Percentiles rank a stretch among this genome's conserved stretches.
Conservation (phyloP, 805 yeast genomes). For the Wickerhamomyces subpelliculosus region DNA sequence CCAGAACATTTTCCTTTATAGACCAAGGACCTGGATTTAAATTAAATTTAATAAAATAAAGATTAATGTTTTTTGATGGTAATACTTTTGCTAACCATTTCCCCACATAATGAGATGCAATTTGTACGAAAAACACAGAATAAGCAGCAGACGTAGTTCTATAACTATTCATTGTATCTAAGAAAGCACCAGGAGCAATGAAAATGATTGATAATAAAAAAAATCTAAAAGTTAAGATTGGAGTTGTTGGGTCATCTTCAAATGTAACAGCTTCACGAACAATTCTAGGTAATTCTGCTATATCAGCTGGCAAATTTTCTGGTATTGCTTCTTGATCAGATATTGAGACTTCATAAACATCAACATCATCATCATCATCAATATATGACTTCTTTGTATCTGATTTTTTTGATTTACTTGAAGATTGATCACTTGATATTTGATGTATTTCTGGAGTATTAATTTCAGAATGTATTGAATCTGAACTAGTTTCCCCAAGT, state of each 20-base stretch:
- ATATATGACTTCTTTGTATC: too few relatives aligned
- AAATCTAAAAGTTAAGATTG: slow-evolving; percentile 22
- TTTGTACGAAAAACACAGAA: slow-evolving; percentile 45
- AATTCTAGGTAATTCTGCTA: slow-evolving; percentile 17
- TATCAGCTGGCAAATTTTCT: slow-evolving; percentile 7
- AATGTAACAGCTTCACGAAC: slow-evolving; percentile 25
- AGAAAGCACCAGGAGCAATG: slow-evolving; percentile 20
- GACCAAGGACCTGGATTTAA: slow-evolving; percentile 53
- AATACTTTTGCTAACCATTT: slow-evolving; percentile 35
- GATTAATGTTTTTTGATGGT: slow-evolving; percentile 26
- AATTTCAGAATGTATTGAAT: too few relatives aligned
- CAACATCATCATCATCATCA: too few relatives aligned
- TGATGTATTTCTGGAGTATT: too few relatives aligned
- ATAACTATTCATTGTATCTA: slow-evolving; percentile 24
- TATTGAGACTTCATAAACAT: too few relatives aligned
- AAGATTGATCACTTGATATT: too few relatives aligned
- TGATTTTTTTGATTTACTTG: too few relatives aligned
- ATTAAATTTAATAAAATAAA: slow-evolving; percentile 22
- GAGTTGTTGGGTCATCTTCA: slow-evolving; percentile 22
- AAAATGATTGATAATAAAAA: slow-evolving; percentile 21
- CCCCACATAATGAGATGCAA: slow-evolving; percentile 41
- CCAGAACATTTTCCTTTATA: slow-evolving; percentile 45
- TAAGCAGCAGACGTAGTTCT: slow-evolving; percentile 32
- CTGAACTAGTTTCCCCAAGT: too few relatives aligned
- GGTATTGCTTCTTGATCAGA: too few relatives aligned